Conservation (phyloP, 2,329 filamentous ascomycete genomes). For the Keithomyces neogunnii region DNA sequence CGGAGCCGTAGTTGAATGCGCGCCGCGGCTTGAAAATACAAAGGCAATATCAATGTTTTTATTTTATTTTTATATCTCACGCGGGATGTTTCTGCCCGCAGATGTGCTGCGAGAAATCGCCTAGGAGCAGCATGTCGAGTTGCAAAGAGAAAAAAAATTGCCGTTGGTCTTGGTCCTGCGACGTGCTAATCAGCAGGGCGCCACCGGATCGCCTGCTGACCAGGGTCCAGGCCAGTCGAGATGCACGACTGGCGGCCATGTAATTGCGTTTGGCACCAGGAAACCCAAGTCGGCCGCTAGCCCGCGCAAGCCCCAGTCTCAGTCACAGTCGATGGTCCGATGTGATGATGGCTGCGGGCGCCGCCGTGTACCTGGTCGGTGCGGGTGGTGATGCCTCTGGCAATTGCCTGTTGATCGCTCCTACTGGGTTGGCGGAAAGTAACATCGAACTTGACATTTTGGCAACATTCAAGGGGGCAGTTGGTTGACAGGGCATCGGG, state of each 20-base stretch:
- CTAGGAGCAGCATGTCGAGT: too few species aligned
- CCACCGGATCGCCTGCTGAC: conserved; percentile 6
- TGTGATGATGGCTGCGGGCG: not conserved
- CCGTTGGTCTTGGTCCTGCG: not conserved
- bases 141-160: too few species aligned
- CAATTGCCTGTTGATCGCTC: too few species aligned
- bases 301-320: not conserved
- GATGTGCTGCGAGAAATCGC: not conserved
- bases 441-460: too few species aligned
- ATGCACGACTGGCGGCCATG: conserved; percentile 1
- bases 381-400: not conserved
- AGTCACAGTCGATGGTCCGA: not conserved
- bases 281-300: conserved; percentile 3
- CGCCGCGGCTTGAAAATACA: too few species aligned
- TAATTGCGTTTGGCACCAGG: conserved; percentile 6
- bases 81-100: too few species aligned
- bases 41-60: too few species aligned
- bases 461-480: too few species aligned
- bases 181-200: conserved; percentile 6
- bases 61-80: not conserved
- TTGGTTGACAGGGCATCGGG: too few species aligned
- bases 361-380: not conserved
- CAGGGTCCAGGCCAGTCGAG: conserved; percentile 1
- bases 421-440: too few species aligned
- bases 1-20: too few species aligned